Conservation (phyloP, 331 rosid genomes). For the Spiraea crenata region DNA sequence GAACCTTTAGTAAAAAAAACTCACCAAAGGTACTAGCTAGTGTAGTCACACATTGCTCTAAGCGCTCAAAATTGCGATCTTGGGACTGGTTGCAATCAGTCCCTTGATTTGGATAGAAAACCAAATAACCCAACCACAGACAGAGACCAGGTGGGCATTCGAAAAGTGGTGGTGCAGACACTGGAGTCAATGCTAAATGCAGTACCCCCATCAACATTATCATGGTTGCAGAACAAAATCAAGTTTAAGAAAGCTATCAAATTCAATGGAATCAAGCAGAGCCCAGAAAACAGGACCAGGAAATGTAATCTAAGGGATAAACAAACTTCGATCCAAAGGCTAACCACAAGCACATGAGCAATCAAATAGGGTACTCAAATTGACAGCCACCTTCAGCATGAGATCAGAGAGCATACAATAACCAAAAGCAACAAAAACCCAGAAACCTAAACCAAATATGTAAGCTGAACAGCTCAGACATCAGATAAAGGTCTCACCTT, state of each 20-base stretch:
- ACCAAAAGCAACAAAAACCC: conserved; percentile 16
- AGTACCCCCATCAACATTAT: background rate
- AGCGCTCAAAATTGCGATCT: background rate
- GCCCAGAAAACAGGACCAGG: background rate
- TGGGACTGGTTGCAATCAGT: background rate
- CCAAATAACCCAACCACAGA: conserved; percentile 10
- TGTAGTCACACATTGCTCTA: background rate
- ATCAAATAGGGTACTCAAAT: background rate
- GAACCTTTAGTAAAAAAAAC: background rate
- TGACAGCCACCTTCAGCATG: background rate
- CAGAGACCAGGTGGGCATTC: background rate
- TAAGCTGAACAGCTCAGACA: conserved; percentile 21
- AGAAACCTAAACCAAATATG: conserved; percentile 12
- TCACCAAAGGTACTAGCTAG: background rate
- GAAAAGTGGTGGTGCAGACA: background rate
- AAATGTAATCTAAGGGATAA: background rate
- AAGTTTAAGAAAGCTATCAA: background rate
- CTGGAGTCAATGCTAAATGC: conserved; percentile 8
- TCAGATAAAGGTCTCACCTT: conserved; percentile 26
- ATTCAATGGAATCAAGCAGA: background rate
- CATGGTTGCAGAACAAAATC: background rate
- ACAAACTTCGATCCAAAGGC: conserved; percentile 13
- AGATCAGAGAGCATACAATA: conserved; percentile 16
- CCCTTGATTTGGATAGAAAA: background rate
- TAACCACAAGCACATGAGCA: background rate